phyloP scores from a whole-genome alignment of 2,329 filamentous ascomycete species.

The Metarhizium rileyi region DNA sequence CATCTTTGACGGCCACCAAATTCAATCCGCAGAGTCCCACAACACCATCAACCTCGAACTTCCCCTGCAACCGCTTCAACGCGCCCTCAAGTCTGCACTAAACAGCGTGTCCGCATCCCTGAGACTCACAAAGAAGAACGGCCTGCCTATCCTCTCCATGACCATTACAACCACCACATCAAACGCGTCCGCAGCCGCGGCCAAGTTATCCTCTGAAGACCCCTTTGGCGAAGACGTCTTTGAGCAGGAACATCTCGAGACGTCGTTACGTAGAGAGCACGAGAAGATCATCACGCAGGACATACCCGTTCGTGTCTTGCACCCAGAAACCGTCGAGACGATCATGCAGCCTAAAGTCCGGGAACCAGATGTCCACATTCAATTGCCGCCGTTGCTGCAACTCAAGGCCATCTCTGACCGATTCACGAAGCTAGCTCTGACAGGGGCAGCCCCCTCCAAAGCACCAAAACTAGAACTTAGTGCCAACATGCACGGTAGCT shows the following conservation, averaged over 20 bases:
- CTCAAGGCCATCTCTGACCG: slow-evolving; percentile 91
- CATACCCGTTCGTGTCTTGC: slow-evolving; percentile 85
- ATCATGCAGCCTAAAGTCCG: slow-evolving; percentile 86
- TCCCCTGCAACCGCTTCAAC: slow-evolving; percentile 75
- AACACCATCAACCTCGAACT: slow-evolving; percentile 97
- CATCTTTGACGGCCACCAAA: slow-evolving; percentile 76
- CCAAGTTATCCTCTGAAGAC: slow-evolving; percentile 23
- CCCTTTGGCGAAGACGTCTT: slow-evolving; percentile 34
- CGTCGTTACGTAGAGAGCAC: slow-evolving; percentile 55
- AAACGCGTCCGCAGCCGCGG: slow-evolving; percentile 25
- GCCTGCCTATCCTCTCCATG: slow-evolving; percentile 75
- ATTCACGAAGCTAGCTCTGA: slow-evolving; percentile 75
- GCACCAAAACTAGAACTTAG: slow-evolving; percentile 70
- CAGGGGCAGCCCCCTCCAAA: slow-evolving; percentile 28
- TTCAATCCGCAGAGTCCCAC: slow-evolving; percentile 71
- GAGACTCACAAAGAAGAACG: slow-evolving; percentile 86
- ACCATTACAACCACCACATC: slow-evolving; percentile 72
- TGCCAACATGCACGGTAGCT: slow-evolving; percentile 87
- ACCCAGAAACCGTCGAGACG: slow-evolving; percentile 75
- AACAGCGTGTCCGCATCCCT: slow-evolving; percentile 75
- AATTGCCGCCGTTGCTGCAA: slow-evolving; percentile 76
- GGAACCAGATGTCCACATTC: slow-evolving; percentile 89
- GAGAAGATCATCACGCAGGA: slow-evolving; percentile 93
- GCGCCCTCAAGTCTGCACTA: slow-evolving; percentile 82
- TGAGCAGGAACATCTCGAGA: slow-evolving; percentile 43